phyloP scores from a whole-genome alignment of 139 green algal species.

The Micromonas pusilla region DNA sequence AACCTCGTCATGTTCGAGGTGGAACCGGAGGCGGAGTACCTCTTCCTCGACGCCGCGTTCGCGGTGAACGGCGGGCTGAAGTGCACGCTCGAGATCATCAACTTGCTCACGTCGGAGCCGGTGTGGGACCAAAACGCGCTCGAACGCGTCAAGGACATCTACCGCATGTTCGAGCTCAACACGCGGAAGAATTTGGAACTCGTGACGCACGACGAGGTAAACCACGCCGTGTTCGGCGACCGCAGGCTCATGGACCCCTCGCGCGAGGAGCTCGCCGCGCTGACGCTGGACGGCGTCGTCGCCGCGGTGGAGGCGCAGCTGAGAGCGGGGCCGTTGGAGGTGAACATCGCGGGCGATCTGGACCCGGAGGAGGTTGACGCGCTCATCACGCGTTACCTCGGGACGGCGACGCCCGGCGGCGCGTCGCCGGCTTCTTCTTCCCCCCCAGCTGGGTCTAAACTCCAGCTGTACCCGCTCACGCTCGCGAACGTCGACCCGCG shows the following conservation, averaged over 20 bases:
- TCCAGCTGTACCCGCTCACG: neutral
- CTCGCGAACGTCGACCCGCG: conserved; percentile 13
- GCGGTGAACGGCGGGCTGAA: conserved; percentile 39
- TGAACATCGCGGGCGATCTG: conserved; percentile 89
- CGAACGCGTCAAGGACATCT: conserved; percentile 72
- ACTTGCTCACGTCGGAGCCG: conserved; percentile 52
- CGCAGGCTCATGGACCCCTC: conserved; percentile 68
- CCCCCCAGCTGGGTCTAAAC: neutral
- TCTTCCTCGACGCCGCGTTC: conserved; percentile 91
- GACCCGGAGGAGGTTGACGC: conserved; percentile 65
- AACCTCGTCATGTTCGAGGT: conserved; percentile 91
- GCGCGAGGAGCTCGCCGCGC: conserved; percentile 68
- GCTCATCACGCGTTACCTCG: conserved; percentile 61
- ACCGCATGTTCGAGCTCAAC: conserved; percentile 57
- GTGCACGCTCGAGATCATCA: conserved; percentile 50
- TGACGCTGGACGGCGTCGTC: conserved; percentile 70
- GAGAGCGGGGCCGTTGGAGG: conserved; percentile 57
- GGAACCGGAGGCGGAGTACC: conserved; percentile 91
- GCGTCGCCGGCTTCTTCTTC: conserved; percentile 17
- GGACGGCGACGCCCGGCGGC: conserved; percentile 36
- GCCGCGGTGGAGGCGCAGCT: conserved; percentile 58
- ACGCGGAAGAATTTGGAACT: conserved; percentile 75
- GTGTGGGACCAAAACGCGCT: conserved; percentile 61
- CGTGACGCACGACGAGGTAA: conserved; percentile 63
- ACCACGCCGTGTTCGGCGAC: conserved; percentile 69